These are phyloP conservation scores for Punctularia strigosozonata DNA, from an alignment of 768 basidiomycete genomes.

Conservation along the genomic window DNA sequence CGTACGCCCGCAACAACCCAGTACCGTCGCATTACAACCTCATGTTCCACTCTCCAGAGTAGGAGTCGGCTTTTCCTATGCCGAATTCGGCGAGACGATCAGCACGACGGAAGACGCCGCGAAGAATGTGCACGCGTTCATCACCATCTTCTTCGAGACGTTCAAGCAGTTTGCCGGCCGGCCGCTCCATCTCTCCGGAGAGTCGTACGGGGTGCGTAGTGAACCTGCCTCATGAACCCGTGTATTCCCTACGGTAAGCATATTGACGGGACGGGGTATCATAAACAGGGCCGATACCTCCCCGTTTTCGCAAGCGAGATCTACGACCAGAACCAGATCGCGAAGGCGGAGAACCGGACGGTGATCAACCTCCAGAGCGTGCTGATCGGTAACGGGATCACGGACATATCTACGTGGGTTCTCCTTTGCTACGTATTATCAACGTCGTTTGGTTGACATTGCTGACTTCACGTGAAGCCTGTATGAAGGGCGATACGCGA, in stretches of 20 bases:
- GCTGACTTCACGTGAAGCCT: conserved; percentile 13
- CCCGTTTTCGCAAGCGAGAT: conserved; percentile 70
- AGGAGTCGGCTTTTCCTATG: conserved; percentile 63
- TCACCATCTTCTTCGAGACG: conserved; percentile 70
- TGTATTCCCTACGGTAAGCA: not conserved
- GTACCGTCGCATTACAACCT: not conserved
- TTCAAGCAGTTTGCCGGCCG: conserved; percentile 64
- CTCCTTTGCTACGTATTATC: conserved; percentile 1
- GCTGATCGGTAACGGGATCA: conserved; percentile 67
- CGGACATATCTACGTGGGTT: conserved; percentile 37
- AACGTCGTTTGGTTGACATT: not conserved
- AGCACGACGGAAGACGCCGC: conserved; percentile 76
- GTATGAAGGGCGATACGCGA: conserved; percentile 32
- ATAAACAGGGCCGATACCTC: conserved; percentile 49
- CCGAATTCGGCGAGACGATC: conserved; percentile 55
- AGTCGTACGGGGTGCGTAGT: conserved; percentile 52
- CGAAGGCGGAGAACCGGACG: conserved; percentile 35
- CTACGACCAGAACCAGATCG: conserved; percentile 54
- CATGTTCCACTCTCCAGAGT: conserved; percentile 25
- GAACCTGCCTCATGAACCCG: not conserved
- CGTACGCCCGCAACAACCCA: conserved; percentile 15
- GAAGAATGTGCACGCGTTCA: conserved; percentile 61
- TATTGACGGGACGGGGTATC: not conserved
- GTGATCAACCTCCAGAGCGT: conserved; percentile 57
- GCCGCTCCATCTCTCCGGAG: conserved; percentile 62